Conservation (phyloP, 148 eudicot species). For the Rhododendron kiyosumense region DNA sequence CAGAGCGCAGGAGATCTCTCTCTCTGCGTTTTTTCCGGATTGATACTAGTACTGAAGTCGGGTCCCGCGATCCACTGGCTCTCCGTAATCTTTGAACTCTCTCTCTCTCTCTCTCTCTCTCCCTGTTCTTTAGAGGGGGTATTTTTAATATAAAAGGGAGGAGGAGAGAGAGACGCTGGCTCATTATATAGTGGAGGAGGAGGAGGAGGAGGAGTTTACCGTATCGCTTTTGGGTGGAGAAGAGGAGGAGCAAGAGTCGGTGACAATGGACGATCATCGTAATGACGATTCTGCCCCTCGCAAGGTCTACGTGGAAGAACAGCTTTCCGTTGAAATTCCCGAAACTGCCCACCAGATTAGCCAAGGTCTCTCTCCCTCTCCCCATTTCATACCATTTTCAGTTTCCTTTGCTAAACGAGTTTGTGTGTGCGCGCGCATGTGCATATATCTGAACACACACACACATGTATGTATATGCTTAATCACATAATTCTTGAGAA, state of each 20-base stretch:
- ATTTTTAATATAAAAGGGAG: background rate
- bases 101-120: background rate
- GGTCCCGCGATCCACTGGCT: background rate
- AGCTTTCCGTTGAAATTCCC: conserved; percentile 31
- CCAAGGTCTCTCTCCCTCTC: conserved; percentile 35
- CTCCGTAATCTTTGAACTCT: background rate
- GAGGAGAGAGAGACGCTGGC: conserved; percentile 7
- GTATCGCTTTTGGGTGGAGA: conserved; percentile 1
- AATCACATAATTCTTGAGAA: background rate
- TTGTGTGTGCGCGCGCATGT: background rate
- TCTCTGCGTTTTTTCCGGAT: too few relatives aligned
- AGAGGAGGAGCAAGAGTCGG: background rate
- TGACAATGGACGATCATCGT: background rate
- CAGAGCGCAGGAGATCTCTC: too few relatives aligned
- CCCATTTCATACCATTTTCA: background rate
- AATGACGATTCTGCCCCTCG: background rate
- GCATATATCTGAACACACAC: background rate
- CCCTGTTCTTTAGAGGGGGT: background rate
- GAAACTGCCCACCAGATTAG: conserved; percentile 85
- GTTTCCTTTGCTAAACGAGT: background rate
- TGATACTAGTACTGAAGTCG: background rate
- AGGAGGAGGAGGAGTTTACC: background rate
- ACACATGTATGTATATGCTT: background rate
- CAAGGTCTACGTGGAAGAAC: conserved; percentile 11
- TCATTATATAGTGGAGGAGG: conserved; percentile 5